phyloP scores from a whole-genome alignment of 257 asterid species.

The Paulownia fortunei region DNA sequence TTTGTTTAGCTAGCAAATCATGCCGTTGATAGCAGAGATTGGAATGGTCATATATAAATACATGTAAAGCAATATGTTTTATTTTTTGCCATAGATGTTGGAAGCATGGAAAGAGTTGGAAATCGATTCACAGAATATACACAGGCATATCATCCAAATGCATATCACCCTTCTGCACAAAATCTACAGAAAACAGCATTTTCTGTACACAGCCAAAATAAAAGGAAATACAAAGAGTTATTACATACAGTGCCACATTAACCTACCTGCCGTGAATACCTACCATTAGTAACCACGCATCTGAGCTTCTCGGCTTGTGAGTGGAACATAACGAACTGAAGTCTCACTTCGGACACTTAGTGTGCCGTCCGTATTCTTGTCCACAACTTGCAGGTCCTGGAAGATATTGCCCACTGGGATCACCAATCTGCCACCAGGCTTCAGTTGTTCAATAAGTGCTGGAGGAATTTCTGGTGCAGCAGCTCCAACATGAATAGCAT shows the following conservation, averaged over 20 bases:
- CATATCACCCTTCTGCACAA: not conserved
- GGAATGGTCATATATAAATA: not conserved
- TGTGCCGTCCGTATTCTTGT: conserved; percentile 74
- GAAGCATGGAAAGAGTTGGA: too few species aligned
- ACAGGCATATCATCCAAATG: not conserved
- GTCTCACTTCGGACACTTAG: conserved; percentile 65
- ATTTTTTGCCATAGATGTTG: too few species aligned
- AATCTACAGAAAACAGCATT: too few species aligned
- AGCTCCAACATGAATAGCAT: conserved; percentile 98
- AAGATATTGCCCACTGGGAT: conserved; percentile 84
- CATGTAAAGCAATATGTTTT: not conserved
- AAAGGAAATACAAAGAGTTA: not conserved
- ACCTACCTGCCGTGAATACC: not conserved
- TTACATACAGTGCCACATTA: conserved; percentile 25
- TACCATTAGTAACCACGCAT: conserved; percentile 47
- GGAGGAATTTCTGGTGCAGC: conserved; percentile 91
- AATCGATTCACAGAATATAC: not conserved
- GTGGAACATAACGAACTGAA: conserved; percentile 87
- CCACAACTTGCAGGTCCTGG: conserved; percentile 90
- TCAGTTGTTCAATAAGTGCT: conserved; percentile 80
- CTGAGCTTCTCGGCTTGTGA: conserved; percentile 89
- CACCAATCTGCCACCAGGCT: conserved; percentile 96
- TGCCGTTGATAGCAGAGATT: too few species aligned
- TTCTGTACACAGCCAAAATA: conserved; percentile 26
- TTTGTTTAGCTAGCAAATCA: too few species aligned